Percentiles rank a stretch among this genome's conserved stretches.
Evolutionary conservation across 805 yeast genomes (phyloP).

Genomic region (Scheffersomyces amazonensis): DNA sequence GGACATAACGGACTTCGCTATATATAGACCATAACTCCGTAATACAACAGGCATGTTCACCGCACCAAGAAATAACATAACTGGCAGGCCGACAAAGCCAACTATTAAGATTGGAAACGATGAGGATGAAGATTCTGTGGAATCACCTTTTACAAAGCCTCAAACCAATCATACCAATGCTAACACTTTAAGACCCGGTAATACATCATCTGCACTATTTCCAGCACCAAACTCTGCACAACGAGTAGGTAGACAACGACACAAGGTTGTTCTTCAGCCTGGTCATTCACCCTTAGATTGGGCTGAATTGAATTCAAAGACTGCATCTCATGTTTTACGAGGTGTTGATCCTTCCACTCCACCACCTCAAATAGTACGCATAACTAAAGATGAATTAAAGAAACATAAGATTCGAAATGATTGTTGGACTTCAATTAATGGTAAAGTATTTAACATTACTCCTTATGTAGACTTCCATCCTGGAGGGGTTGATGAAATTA

Average conservation of each 20-base stretch:
- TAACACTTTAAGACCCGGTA: background rate
- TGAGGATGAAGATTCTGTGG: background rate
- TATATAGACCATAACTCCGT: too few species aligned
- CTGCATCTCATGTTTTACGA: constrained; percentile 47
- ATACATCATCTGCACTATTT: constrained; percentile 11
- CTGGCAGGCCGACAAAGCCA: background rate
- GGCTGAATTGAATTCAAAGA: constrained; percentile 57
- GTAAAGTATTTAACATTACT: constrained; percentile 84
- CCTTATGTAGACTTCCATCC: constrained; percentile 86
- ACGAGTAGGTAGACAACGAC: constrained; percentile 17
- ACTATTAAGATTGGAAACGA: background rate
- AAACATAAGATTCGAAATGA: constrained; percentile 61
- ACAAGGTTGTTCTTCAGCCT: constrained; percentile 64
- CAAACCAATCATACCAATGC: background rate
- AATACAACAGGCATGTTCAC: background rate
- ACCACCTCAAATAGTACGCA: constrained; percentile 47
- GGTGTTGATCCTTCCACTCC: constrained; percentile 51
- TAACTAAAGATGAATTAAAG: constrained; percentile 55
- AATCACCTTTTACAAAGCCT: background rate
- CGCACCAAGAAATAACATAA: background rate
- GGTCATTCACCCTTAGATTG: constrained; percentile 88
- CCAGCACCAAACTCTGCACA: constrained; percentile 38
- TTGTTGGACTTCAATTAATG: constrained; percentile 81
- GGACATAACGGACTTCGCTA: too few species aligned
- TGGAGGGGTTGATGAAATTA: constrained; percentile 79